Conservation (phyloP, 441 rosid species). For the Geranium incanum region DNA sequence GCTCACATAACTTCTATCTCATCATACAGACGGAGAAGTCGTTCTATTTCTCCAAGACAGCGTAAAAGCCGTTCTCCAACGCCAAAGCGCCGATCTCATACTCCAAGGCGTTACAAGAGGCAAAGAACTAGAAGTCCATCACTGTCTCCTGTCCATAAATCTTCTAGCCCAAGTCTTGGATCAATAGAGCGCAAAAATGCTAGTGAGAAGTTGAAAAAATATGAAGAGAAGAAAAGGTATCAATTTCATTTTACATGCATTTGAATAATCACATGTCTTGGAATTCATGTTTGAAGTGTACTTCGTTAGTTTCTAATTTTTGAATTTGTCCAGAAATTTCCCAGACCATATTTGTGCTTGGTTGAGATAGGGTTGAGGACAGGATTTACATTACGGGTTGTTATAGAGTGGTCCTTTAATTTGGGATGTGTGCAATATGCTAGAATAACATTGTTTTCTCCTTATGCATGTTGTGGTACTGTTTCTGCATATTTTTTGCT, state of each 20-base stretch:
- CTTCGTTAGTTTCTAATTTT: slow-evolving; percentile 8
- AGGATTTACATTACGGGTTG: background rate
- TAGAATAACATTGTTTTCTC: background rate
- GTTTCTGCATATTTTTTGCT: background rate
- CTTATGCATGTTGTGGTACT: background rate
- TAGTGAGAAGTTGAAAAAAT: slow-evolving; percentile 63
- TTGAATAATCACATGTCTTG: background rate
- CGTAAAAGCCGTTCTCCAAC: slow-evolving; percentile 64
- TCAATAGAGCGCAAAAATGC: slow-evolving; percentile 56
- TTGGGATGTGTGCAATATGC: background rate
- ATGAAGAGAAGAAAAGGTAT: slow-evolving; percentile 88
- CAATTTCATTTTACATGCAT: background rate
- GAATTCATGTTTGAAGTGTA: background rate
- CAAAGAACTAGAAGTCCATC: slow-evolving; percentile 77
- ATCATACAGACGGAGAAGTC: slow-evolving; percentile 74
- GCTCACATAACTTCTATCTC: slow-evolving; percentile 38
- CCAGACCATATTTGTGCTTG: background rate
- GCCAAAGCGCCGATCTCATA: slow-evolving; percentile 50
- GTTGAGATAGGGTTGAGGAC: slow-evolving; percentile 2
- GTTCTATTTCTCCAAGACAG: slow-evolving; percentile 65
- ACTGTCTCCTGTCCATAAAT: slow-evolving; percentile 50
- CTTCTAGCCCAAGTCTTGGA: slow-evolving; percentile 61
- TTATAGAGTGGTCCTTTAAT: slow-evolving; percentile 4
- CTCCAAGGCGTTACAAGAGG: slow-evolving; percentile 65
- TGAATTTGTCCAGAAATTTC: background rate